phyloP scores from a whole-genome alignment of 192 early-diverging fungal genomes.

The Chytriomyces sp. region DNA sequence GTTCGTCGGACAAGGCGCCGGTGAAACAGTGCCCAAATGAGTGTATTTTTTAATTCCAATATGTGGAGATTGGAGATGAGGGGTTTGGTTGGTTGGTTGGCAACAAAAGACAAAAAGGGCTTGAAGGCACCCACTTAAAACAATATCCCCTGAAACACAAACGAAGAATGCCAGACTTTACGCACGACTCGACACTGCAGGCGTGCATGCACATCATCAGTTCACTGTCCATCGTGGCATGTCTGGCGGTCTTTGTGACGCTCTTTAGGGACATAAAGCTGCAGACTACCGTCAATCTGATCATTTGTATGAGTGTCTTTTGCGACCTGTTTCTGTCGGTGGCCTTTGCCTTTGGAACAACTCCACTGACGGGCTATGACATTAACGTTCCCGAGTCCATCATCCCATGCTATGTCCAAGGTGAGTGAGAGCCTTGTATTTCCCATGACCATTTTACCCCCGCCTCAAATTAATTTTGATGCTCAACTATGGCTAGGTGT shows the following conservation, averaged over 20 bases:
- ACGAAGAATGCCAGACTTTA: not conserved
- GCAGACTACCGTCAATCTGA: conserved; percentile 10
- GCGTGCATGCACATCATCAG: conserved; percentile 1
- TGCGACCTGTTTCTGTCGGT: conserved; percentile 1
- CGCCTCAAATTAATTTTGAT: no score
- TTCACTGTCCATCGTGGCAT: conserved; percentile 4
- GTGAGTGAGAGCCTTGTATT: not conserved
- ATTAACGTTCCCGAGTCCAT: not conserved
- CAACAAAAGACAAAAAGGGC: no score
- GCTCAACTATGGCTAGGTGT: not conserved
- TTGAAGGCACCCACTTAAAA: no score
- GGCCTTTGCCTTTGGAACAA: conserved; percentile 3
- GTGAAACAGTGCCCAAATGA: no score
- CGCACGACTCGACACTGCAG: not conserved
- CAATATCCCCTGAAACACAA: not conserved
- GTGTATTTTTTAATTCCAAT: no score
- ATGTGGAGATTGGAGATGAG: no score
- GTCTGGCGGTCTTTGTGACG: not conserved
- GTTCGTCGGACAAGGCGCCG: no score
- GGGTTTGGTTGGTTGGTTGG: no score
- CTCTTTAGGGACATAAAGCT: not conserved
- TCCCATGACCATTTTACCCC: not conserved
- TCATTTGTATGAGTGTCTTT: not conserved
- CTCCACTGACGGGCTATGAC: not conserved
- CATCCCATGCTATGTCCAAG: conserved; percentile 10